Conservation (phyloP, 441 rosid species). For the Pelargonium citronellum region DNA sequence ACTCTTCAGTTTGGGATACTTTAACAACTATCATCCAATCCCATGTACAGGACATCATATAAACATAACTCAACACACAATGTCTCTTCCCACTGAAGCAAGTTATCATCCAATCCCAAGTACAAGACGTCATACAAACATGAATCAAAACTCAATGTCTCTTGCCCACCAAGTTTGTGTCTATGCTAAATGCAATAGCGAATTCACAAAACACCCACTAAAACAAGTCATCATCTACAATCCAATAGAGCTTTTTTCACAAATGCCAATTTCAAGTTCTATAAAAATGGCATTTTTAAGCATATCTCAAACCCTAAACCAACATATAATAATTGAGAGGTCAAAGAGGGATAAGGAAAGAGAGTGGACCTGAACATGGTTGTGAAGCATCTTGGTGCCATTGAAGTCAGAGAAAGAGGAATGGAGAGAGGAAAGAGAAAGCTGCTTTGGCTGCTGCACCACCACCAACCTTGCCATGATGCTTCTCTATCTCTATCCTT, state of each 20-base stretch:
- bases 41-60: neutral
- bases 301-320: neutral
- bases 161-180: too few relatives aligned
- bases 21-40: neutral
- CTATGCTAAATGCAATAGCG: too few relatives aligned
- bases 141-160: too few relatives aligned
- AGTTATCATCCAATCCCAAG: too few relatives aligned
- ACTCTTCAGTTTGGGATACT: too few relatives aligned
- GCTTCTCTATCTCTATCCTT: slow-evolving; percentile 2
- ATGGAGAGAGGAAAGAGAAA: slow-evolving; percentile 60
- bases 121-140: too few relatives aligned
- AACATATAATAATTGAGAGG: neutral
- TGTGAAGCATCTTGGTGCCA: slow-evolving; percentile 60
- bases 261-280: neutral
- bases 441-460: slow-evolving; percentile 60
- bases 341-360: neutral
- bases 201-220: too few relatives aligned
- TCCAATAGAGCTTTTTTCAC: neutral
- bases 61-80: neutral
- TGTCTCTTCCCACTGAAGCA: neutral
- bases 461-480: slow-evolving; percentile 64
- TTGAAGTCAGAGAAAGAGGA: slow-evolving; percentile 82
- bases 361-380: slow-evolving; percentile 54
- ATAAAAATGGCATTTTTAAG: neutral
- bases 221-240: neutral